These are phyloP conservation scores for Perkinsus olseni DNA, from an alignment of 169 alveolate species.

Conservation along the genomic window DNA sequence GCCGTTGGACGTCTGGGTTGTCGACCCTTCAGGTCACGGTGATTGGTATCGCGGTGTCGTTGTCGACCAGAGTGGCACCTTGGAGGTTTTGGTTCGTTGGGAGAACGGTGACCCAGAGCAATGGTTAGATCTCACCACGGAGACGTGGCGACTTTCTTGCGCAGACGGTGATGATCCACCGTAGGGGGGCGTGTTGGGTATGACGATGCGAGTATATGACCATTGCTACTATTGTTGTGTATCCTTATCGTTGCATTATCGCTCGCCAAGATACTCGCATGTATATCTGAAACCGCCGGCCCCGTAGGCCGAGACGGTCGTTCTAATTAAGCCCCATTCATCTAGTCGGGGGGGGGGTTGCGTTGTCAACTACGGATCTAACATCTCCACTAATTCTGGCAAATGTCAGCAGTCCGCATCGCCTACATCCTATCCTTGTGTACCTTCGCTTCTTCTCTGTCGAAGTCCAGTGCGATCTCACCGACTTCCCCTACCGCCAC, in stretches of 20 bases:
- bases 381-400: too few species aligned
- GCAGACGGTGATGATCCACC: background rate
- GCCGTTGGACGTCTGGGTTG: background rate
- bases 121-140: background rate
- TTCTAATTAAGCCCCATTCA: too few species aligned
- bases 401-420: too few species aligned
- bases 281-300: background rate
- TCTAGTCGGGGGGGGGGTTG: too few species aligned
- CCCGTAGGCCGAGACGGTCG: background rate
- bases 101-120: background rate
- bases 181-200: background rate
- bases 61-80: background rate
- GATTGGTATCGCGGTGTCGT: background rate
- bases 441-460: too few species aligned
- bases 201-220: background rate
- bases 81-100: background rate
- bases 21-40: background rate
- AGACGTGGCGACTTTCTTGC: background rate
- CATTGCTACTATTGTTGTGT: background rate
- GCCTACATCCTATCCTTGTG: too few species aligned
- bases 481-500: too few species aligned
- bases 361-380: too few species aligned
- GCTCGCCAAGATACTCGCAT: background rate
- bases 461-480: too few species aligned
- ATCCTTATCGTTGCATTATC: background rate